Evolutionary conservation across 1,284 basidiomycete genomes (phyloP).

Genomic region (Ceratobasidium theobromae): DNA sequence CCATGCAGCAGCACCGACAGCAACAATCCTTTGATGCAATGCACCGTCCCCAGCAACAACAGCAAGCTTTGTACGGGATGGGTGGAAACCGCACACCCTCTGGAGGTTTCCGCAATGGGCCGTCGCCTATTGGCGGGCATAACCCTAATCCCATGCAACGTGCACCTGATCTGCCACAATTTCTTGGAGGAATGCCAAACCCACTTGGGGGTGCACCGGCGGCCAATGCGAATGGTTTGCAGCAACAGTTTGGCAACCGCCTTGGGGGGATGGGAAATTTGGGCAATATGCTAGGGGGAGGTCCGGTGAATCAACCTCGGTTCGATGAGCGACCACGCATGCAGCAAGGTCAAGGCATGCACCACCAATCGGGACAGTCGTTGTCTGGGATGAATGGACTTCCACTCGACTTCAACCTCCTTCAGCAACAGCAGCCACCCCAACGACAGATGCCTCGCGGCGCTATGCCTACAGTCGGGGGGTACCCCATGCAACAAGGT

Average conservation of each 20-base stretch:
- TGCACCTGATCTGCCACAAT: slow-evolving; percentile 16
- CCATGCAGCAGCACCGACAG: slow-evolving; percentile 51
- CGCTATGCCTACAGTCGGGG: not conserved
- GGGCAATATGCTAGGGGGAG: slow-evolving; percentile 13
- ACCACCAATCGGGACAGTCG: slow-evolving; percentile 26
- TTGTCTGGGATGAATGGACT: slow-evolving; percentile 16
- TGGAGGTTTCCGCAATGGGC: slow-evolving; percentile 65
- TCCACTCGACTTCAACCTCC: slow-evolving; percentile 23
- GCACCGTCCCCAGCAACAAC: slow-evolving; percentile 48
- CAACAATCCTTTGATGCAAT: slow-evolving; percentile 55
- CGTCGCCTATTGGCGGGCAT: slow-evolving; percentile 59
- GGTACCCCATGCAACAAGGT: slow-evolving; percentile 16
- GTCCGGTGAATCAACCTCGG: slow-evolving; percentile 23
- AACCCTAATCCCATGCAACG: slow-evolving; percentile 56
- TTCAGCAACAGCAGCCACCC: slow-evolving; percentile 21
- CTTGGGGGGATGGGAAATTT: slow-evolving; percentile 22
- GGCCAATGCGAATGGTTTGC: slow-evolving; percentile 42
- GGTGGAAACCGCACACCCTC: slow-evolving; percentile 58
- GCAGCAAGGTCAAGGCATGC: slow-evolving; percentile 22
- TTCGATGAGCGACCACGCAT: slow-evolving; percentile 29
- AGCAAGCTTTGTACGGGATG: slow-evolving; percentile 49
- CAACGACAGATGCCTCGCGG: slow-evolving; percentile 27
- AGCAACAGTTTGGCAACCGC: slow-evolving; percentile 19
- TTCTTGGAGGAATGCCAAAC: slow-evolving; percentile 4
- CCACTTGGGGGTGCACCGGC: slow-evolving; percentile 45